Base-by-base conservation (phyloP, 2,329 filamentous ascomycete species). In the Botrytis hyacinthi region DNA sequence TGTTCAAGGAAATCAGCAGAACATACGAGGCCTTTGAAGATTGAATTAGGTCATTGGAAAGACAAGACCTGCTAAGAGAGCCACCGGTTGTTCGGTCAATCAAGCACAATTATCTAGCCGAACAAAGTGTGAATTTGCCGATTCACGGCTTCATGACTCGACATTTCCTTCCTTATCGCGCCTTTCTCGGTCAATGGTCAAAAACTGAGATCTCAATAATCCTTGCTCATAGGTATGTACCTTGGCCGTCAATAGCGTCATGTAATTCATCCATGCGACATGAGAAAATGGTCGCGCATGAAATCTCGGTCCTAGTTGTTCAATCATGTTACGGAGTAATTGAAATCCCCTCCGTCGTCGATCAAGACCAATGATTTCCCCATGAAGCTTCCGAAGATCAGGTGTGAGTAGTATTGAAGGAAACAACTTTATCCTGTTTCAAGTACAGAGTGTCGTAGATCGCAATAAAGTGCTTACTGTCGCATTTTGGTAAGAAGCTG, bases 391-490 rank as follows among this genome's bases (percentile, higher is more conserved):
- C 42, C 22, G 12, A 57, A 29, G 18, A 32, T 57, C 48, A 57
- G 40, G 18, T 57, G 1, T 68, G 48, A 57, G 48, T 57, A 68
- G 26, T 18, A 40, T 29, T 57, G 22, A 42, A 57, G 66, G n/a
- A 32, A 18, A 57, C 32, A 37, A 7, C 16, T 68, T 57, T 32
- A 68, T 42, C 48, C 48, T 20, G 48, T 42, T 68, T 68, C 35
- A n/a, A 68, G 48, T 37, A 68, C 18, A 40, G 46, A 68, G 8
- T 42, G 42, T 22, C 8, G 48, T 16, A 26, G 35, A 68, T 71
- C 60, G 22, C 6, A 57, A 54, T 65, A 66, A 20, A 71, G 60
- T 71, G 60, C 70, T 65, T 66, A 57, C 70, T 37, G 70, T 65
- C 48, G 60, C 32, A 66, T 71, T 71, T 48, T 71, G 26, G 37